Percentiles rank a stretch among this genome's conserved stretches.
These are phyloP conservation scores for Funneliformis caledonium DNA, from an alignment of 371 early-diverging fungal genomes.

Conservation along the genomic window DNA sequence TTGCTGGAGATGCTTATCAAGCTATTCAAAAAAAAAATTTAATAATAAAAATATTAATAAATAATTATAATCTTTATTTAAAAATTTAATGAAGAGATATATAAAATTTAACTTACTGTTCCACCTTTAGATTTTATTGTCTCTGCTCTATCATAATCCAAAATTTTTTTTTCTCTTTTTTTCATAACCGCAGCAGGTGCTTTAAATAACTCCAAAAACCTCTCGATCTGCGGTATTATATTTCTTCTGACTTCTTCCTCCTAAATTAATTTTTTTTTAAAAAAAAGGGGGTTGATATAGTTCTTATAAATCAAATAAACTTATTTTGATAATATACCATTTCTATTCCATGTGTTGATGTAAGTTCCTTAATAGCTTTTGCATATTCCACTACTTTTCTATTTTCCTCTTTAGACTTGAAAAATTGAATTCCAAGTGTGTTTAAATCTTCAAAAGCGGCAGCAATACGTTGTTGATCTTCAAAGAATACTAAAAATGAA, in stretches of 20 bases:
- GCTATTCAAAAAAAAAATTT: conserved; percentile 44
- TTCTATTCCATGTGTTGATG: conserved; percentile 34
- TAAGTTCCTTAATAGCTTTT: conserved; percentile 12
- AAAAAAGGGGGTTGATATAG: neutral
- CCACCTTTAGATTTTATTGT: conserved; percentile 65
- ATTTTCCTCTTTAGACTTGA: conserved; percentile 40
- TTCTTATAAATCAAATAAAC: neutral
- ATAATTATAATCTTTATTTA: neutral
- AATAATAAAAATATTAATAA: neutral
- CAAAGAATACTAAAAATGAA: conserved; percentile 52
- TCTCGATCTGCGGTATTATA: conserved; percentile 64
- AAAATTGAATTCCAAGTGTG: conserved; percentile 45
- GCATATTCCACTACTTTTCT: conserved; percentile 30
- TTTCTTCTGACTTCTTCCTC: conserved; percentile 43
- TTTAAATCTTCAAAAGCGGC: conserved; percentile 65
- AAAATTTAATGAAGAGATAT: neutral
- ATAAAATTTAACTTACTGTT: conserved; percentile 48
- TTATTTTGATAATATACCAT: conserved; percentile 3
- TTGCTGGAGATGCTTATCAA: conserved; percentile 69
- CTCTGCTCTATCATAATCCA: conserved; percentile 75
- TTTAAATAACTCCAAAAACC: conserved; percentile 63
- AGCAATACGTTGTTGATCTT: conserved; percentile 62
- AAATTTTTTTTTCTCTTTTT: conserved; percentile 74
- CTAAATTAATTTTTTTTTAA: conserved; percentile 2
- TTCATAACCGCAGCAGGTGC: conserved; percentile 75